A percentile compares a stretch with the other conserved stretches of the same genome.
These are phyloP conservation scores for Umbelopsis sp. DNA, from an alignment of 371 early-diverging fungal species.

Conservation along the genomic window DNA sequence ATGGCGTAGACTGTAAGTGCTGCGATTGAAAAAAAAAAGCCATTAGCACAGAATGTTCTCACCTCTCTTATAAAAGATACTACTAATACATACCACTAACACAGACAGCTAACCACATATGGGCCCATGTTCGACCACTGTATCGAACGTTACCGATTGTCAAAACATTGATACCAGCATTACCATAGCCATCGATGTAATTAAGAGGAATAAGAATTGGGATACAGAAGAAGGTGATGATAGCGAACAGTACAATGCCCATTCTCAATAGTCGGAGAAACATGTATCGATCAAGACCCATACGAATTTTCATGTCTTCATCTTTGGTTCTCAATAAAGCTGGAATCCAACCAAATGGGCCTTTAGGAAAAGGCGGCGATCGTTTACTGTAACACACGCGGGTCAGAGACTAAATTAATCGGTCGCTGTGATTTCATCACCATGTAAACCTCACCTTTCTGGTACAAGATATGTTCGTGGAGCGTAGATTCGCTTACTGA, in stretches of 20 bases:
- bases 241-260: constrained; percentile 55
- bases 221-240: constrained; percentile 60
- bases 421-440: too few species aligned
- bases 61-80: too few species aligned
- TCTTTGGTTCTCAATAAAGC: constrained; percentile 60
- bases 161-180: constrained; percentile 48
- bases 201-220: constrained; percentile 74
- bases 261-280: constrained; percentile 73
- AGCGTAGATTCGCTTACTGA: constrained; percentile 63
- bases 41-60: too few species aligned
- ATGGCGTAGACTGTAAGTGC: constrained; percentile 46
- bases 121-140: constrained; percentile 65
- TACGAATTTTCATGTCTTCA: constrained; percentile 56
- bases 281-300: constrained; percentile 82
- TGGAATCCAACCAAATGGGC: constrained; percentile 65
- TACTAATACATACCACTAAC: constrained; percentile 51
- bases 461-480: constrained; percentile 71
- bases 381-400: constrained; percentile 42
- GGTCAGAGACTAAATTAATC: too few species aligned
- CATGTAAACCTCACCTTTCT: constrained; percentile 46
- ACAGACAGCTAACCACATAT: constrained; percentile 62
- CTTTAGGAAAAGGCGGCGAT: constrained; percentile 58
- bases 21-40: constrained; percentile 6
- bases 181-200: constrained; percentile 44
- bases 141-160: constrained; percentile 70